A percentile compares a stretch with the other conserved stretches of the same genome.
These are phyloP conservation scores for Coprinellus micaceus DNA, from an alignment of 768 basidiomycete species.

Conservation along the genomic window DNA sequence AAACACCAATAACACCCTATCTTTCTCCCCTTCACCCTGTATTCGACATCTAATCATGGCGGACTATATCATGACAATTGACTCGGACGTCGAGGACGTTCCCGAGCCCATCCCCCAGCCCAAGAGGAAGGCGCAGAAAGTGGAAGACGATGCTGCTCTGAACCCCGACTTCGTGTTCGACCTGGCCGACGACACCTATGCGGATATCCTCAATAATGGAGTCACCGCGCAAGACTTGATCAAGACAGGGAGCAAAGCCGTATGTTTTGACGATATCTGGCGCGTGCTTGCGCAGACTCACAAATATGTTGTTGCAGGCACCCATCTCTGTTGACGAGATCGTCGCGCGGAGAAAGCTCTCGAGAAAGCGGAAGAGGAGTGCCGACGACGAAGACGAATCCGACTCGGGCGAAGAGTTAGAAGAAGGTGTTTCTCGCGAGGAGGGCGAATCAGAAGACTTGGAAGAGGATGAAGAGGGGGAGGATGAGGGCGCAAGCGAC, in stretches of 20 bases:
- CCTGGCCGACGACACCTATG: conserved; percentile 65
- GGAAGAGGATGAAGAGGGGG: conserved; percentile 30
- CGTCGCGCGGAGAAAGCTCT: conserved; percentile 66
- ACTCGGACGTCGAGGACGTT: conserved; percentile 68
- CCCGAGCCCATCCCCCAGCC: conserved; percentile 15
- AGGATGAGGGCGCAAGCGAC: conserved; percentile 14
- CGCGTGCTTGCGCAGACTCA: conserved; percentile 6
- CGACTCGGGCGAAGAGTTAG: conserved; percentile 23
- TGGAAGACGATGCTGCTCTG: conserved; percentile 53
- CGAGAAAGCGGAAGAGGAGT: conserved; percentile 63
- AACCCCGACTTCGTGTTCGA: conserved; percentile 86
- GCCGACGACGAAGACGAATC: conserved; percentile 33
- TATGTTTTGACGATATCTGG: conserved; percentile 28
- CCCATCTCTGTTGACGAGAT: conserved; percentile 92
- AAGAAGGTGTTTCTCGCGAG: conserved; percentile 14
- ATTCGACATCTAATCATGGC: conserved; percentile 25
- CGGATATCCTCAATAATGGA: conserved; percentile 44
- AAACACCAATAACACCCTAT: background rate
- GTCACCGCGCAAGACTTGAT: conserved; percentile 50
- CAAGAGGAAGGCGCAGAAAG: conserved; percentile 18
- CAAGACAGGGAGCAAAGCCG: conserved; percentile 60
- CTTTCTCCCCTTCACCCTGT: background rate
- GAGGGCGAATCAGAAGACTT: conserved; percentile 21
- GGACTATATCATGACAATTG: conserved; percentile 82
- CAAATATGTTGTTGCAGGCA: conserved; percentile 35